These are phyloP conservation scores for Plasmopara viticola DNA, from an alignment of 352 stramenopile species.

Conservation along the genomic window DNA sequence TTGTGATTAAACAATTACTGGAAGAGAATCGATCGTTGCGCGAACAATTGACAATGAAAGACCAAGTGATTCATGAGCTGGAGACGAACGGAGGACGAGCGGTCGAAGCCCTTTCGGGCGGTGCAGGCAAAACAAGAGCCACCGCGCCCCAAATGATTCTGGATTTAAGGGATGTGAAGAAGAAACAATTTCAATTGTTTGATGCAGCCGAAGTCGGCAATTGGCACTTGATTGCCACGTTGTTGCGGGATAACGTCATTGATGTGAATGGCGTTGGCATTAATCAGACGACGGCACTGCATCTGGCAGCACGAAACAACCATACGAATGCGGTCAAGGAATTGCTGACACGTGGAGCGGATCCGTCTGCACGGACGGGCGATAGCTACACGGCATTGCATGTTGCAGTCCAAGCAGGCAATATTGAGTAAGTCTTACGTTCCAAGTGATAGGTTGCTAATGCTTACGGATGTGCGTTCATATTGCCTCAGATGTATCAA, in stretches of 20 bases:
- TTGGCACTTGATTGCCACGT: constrained; percentile 70
- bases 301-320: constrained; percentile 70
- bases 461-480: background rate
- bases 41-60: constrained; percentile 74
- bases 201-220: constrained; percentile 81
- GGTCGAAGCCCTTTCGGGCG: constrained; percentile 16
- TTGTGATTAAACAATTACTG: constrained; percentile 83
- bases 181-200: constrained; percentile 87
- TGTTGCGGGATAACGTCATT: constrained; percentile 78
- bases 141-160: constrained; percentile 76
- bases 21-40: constrained; percentile 76
- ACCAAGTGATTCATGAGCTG: constrained; percentile 80
- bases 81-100: constrained; percentile 58
- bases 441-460: background rate
- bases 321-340: constrained; percentile 73
- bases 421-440: constrained; percentile 41
- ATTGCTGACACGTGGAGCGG: constrained; percentile 57
- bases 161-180: constrained; percentile 78
- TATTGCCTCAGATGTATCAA: constrained; percentile 45
- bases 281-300: constrained; percentile 79
- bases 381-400: constrained; percentile 82
- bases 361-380: constrained; percentile 57
- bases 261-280: constrained; percentile 84
- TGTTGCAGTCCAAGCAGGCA: constrained; percentile 61
- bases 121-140: constrained; percentile 37